Percentiles rank a stretch among this genome's conserved stretches.
phyloP scores from a whole-genome alignment of 305 asterid species.

The Solanum hybrid region DNA sequence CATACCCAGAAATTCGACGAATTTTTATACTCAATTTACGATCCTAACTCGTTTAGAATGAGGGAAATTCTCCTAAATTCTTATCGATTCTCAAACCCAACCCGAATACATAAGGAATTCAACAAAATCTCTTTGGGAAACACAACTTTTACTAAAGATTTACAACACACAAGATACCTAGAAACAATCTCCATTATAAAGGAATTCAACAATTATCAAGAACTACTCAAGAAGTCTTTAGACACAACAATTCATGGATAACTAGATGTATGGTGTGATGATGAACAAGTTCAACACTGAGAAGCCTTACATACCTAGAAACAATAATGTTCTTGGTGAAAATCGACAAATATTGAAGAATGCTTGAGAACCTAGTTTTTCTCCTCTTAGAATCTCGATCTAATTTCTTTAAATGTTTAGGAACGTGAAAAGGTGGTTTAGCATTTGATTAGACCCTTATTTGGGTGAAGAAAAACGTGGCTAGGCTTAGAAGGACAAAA shows the following conservation, averaged over 20 bases:
- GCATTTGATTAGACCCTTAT: neutral
- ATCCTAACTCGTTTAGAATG: too few relatives aligned
- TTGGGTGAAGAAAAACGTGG: neutral
- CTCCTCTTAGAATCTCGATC: neutral
- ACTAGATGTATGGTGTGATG: neutral
- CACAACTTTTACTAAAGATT: neutral
- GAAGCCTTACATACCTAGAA: neutral
- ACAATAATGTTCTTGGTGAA: too few relatives aligned
- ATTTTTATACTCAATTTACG: too few relatives aligned
- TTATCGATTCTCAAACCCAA: neutral
- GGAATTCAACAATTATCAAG: neutral
- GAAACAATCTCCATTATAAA: neutral
- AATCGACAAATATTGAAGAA: neutral
- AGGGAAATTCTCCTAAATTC: neutral
- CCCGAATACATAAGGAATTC: neutral
- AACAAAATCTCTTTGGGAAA: neutral
- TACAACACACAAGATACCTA: neutral
- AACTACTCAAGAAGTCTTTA: neutral
- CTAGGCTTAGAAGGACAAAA: neutral
- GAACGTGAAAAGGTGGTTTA: neutral
- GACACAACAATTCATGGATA: neutral
- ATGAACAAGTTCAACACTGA: neutral
- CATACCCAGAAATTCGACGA: neutral
- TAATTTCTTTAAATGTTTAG: neutral
- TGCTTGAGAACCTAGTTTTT: neutral